Conservation (phyloP, 1,139 yeast species). For the Waltiozyma solani region DNA sequence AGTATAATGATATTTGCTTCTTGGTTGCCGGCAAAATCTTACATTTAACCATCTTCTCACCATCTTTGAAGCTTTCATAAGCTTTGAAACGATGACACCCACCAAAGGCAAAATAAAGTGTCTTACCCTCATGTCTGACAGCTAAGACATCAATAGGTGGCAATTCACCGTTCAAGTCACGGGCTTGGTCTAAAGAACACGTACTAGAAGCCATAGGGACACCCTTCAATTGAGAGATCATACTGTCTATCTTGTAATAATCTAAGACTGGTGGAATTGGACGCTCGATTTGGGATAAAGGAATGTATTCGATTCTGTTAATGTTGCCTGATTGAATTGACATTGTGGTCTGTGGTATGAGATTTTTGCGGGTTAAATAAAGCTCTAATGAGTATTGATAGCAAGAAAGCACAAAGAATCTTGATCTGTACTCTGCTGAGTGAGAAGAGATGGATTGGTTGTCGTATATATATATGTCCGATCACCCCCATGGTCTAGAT, state of each 20-base stretch:
- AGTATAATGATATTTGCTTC: conserved; percentile 46
- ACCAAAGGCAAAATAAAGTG: conserved; percentile 70
- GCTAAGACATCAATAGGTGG: conserved; percentile 72
- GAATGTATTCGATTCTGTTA: conserved; percentile 43
- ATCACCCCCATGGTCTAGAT: too few species aligned
- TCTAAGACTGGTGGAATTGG: conserved; percentile 84
- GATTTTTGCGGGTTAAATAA: too few species aligned
- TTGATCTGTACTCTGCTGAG: too few species aligned
- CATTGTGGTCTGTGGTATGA: conserved; percentile 20
- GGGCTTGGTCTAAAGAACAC: conserved; percentile 41
- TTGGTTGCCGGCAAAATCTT: conserved; percentile 60
- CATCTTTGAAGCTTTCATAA: conserved; percentile 38
- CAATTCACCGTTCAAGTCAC: conserved; percentile 38
- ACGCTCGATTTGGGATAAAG: conserved; percentile 54
- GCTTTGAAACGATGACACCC: conserved; percentile 84
- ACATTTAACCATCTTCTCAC: conserved; percentile 46
- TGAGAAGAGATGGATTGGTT: too few species aligned
- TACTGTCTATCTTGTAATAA: conserved; percentile 57
- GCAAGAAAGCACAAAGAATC: too few species aligned
- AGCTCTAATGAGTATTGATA: too few species aligned
- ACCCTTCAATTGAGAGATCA: conserved; percentile 67
- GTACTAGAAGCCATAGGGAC: conserved; percentile 55
- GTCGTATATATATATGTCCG: too few species aligned
- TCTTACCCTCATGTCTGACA: conserved; percentile 51
- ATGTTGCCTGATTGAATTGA: conserved; percentile 38